Conservation (phyloP, 2,329 filamentous ascomycete species). For the Gyromitra esculenta region DNA sequence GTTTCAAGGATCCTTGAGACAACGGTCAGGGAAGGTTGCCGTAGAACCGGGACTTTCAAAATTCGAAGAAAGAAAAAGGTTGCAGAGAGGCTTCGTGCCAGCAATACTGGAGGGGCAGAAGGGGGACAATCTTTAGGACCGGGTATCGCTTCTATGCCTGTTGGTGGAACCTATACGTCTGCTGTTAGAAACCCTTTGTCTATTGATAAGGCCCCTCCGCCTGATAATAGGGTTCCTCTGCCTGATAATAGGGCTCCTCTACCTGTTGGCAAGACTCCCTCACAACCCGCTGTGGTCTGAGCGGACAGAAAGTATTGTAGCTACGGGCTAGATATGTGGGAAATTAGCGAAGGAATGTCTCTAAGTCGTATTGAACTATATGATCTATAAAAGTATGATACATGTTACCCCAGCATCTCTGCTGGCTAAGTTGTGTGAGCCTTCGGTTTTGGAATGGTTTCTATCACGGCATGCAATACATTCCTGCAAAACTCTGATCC, state of each 20-base stretch:
- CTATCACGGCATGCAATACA: too few relatives aligned
- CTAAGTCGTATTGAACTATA: neutral
- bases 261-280: neutral
- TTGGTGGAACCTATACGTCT: constrained; percentile 1
- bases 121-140: constrained; percentile 5
- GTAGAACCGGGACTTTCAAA: constrained; percentile 34
- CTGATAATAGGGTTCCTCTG: neutral
- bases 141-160: constrained; percentile 14
- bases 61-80: constrained; percentile 32
- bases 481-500: too few relatives aligned
- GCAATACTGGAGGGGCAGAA: constrained; percentile 6
- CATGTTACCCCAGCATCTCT: too few relatives aligned
- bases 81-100: neutral
- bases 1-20: constrained; percentile 35
- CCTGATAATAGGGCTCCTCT: neutral
- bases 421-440: too few relatives aligned
- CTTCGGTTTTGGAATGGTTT: too few relatives aligned
- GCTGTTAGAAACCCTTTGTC: neutral
- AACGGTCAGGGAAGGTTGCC: constrained; percentile 31
- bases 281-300: constrained; percentile 13
- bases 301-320: neutral
- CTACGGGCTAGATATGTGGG: neutral
- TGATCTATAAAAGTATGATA: neutral
- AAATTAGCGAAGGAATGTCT: neutral
- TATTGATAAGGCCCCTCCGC: neutral